Conservation (phyloP, 331 rosid species). For the Telfairia occidentalis region DNA sequence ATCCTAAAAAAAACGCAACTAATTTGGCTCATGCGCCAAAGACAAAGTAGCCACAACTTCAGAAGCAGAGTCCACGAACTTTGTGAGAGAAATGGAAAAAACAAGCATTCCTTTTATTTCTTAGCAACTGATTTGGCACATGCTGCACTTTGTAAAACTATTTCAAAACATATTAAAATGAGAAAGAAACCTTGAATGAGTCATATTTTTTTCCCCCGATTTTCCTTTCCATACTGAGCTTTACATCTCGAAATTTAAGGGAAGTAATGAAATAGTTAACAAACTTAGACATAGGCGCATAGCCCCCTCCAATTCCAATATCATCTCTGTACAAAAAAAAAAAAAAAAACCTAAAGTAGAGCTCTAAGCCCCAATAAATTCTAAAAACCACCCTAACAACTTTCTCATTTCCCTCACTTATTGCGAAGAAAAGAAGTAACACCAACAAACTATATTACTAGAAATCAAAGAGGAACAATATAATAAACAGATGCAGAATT, state of each 20-base stretch:
- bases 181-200: neutral
- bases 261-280: slow-evolving; percentile 48
- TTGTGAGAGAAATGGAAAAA: slow-evolving; percentile 52
- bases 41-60: slow-evolving; percentile 49
- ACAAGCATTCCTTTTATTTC: slow-evolving; percentile 80
- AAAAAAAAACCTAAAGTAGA: neutral
- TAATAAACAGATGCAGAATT: neutral
- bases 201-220: slow-evolving; percentile 7
- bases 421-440: neutral
- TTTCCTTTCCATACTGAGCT: slow-evolving; percentile 44
- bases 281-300: slow-evolving; percentile 74
- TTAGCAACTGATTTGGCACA: slow-evolving; percentile 58
- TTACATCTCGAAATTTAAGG: slow-evolving; percentile 53
- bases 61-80: slow-evolving; percentile 42
- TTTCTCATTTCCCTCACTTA: neutral
- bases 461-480: neutral
- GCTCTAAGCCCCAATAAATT: neutral
- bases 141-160: slow-evolving; percentile 39
- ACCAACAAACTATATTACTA: neutral
- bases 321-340: slow-evolving; percentile 44
- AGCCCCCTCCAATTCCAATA: slow-evolving; percentile 75
- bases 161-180: neutral
- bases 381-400: neutral
- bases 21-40: too few species aligned
- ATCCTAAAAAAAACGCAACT: neutral